phyloP scores from a whole-genome alignment of 345 rosid genomes.

The Salix suchowensis region DNA sequence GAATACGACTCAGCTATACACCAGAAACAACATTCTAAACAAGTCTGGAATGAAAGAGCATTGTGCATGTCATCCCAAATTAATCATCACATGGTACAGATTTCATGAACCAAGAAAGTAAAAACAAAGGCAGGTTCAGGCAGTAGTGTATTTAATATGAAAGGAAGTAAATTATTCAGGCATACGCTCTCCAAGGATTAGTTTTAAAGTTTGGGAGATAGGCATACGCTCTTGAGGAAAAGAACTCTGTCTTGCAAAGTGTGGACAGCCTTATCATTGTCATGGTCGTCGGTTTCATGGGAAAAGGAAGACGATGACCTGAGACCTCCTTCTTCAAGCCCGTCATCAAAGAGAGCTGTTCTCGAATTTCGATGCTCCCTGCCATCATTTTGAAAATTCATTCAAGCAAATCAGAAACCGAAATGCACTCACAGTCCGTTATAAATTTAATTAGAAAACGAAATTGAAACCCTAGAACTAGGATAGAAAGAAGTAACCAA shows the following conservation, averaged over 20 bases:
- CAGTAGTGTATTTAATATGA: too few species aligned
- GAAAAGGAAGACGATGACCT: slow-evolving; percentile 54
- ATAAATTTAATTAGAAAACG: background rate
- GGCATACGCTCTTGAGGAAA: slow-evolving; percentile 64
- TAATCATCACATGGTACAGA: background rate
- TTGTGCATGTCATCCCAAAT: background rate
- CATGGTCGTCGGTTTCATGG: slow-evolving; percentile 48
- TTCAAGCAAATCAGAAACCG: background rate
- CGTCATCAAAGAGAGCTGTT: slow-evolving; percentile 63
- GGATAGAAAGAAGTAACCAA: background rate
- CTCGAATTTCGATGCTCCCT: slow-evolving; percentile 68
- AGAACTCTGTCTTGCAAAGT: slow-evolving; percentile 65
- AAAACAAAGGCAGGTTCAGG: background rate
- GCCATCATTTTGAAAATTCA: background rate
- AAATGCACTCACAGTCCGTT: background rate
- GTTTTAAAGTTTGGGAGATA: background rate
- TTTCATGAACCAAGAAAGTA: background rate
- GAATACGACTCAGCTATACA: background rate
- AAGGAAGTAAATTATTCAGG: too few species aligned
- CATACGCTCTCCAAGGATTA: too few species aligned
- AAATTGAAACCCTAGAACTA: background rate
- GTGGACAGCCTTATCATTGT: slow-evolving; percentile 63
- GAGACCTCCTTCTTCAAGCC: slow-evolving; percentile 83
- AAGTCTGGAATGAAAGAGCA: background rate
- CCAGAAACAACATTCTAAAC: background rate